Percentiles rank a stretch among this genome's conserved stretches.
These are phyloP conservation scores for Coemansia sp. DNA, from an alignment of 371 early-diverging fungal genomes.

Conservation along the genomic window DNA sequence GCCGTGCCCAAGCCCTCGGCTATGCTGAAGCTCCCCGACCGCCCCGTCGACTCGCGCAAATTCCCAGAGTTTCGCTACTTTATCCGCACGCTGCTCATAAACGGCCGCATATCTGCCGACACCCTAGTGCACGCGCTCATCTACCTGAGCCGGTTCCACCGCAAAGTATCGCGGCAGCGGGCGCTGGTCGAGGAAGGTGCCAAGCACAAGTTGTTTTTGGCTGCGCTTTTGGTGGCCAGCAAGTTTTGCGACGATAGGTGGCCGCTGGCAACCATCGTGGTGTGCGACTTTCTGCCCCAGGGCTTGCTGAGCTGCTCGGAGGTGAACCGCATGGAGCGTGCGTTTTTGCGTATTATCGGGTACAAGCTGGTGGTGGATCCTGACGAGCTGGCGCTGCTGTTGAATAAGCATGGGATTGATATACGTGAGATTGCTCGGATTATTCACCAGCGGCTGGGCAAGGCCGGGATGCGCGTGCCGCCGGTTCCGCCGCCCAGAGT, in stretches of 20 bases:
- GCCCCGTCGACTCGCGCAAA: conserved; percentile 26
- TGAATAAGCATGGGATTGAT: conserved; percentile 42
- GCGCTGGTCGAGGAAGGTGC: conserved; percentile 47
- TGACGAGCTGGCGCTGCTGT: conserved; percentile 36
- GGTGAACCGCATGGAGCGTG: conserved; percentile 49
- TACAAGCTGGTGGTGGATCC: conserved; percentile 45
- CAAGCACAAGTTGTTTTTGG: conserved; percentile 49
- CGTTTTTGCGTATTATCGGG: conserved; percentile 39
- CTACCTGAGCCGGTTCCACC: conserved; percentile 45
- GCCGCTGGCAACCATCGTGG: conserved; percentile 41
- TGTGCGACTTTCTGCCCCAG: conserved; percentile 39
- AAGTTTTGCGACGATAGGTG: conserved; percentile 51
- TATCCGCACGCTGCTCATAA: conserved; percentile 41
- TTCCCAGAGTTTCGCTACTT: conserved; percentile 47
- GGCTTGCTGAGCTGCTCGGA: conserved; percentile 33
- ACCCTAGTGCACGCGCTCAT: conserved; percentile 48
- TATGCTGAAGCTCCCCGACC: conserved; percentile 27
- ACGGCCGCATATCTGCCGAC: conserved; percentile 47
- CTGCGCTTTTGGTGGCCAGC: conserved; percentile 47
- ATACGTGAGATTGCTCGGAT: conserved; percentile 31
- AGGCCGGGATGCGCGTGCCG: not conserved
- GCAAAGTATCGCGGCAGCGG: conserved; percentile 26
- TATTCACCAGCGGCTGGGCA: not conserved
- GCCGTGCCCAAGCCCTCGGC: conserved; percentile 28
- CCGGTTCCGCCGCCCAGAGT: not conserved